Evolutionary conservation across 148 eudicot genomes (phyloP).

Genomic region (Persicaria tinctoria): DNA sequence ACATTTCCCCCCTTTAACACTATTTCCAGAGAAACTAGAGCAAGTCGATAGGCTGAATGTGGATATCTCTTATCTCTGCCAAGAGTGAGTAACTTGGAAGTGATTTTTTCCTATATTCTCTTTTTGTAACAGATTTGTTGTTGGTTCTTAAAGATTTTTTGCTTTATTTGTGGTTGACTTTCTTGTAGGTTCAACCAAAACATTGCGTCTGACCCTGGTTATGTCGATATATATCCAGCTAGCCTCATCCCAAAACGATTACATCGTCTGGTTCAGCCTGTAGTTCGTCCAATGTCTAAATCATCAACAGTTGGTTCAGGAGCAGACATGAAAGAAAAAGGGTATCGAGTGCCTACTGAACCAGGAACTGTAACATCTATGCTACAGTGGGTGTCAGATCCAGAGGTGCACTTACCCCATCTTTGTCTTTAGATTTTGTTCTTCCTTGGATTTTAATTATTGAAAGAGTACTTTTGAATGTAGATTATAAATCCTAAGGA

Average conservation of each 20-base stretch:
- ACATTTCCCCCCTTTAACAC: slow-evolving; percentile 1
- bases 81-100: slow-evolving; percentile 44
- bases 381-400: slow-evolving; percentile 68
- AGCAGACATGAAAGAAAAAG: slow-evolving; percentile 46
- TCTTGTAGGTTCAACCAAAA: slow-evolving; percentile 66
- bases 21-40: slow-evolving; percentile 57
- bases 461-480: background rate
- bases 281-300: slow-evolving; percentile 37
- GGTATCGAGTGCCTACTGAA: slow-evolving; percentile 63
- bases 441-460: background rate
- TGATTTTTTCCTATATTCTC: background rate
- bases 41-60: slow-evolving; percentile 63
- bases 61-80: slow-evolving; percentile 53
- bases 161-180: background rate
- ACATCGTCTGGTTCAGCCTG: slow-evolving; percentile 66
- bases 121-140: background rate
- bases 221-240: slow-evolving; percentile 86
- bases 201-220: slow-evolving; percentile 74
- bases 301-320: slow-evolving; percentile 26
- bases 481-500: background rate
- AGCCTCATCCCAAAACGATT: slow-evolving; percentile 62
- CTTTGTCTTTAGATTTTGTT: background rate
- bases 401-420: slow-evolving; percentile 43
- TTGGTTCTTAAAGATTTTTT: background rate
- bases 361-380: slow-evolving; percentile 54